These are phyloP conservation scores for Sphaerulina populicola DNA, from an alignment of 2,329 filamentous ascomycete genomes.

Conservation along the genomic window DNA sequence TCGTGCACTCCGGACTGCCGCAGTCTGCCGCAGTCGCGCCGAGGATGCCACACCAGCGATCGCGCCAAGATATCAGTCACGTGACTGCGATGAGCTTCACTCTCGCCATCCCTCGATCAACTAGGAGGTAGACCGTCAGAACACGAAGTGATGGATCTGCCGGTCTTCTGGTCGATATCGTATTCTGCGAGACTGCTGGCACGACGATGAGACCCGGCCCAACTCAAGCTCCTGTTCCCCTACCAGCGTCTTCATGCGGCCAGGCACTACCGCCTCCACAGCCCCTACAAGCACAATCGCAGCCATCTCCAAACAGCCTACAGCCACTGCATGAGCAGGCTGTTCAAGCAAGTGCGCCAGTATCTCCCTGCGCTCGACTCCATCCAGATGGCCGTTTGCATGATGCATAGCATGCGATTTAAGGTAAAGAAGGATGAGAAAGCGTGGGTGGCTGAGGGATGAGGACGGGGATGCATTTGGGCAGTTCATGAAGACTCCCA, in stretches of 20 bases:
- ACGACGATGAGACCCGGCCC: too few species aligned
- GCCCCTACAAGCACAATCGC: not conserved
- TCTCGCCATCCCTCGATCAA: too few species aligned
- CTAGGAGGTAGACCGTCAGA: too few species aligned
- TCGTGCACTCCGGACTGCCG: not conserved
- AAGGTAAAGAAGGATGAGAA: not conserved
- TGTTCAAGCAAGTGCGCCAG: too few species aligned
- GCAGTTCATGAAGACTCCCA: not conserved
- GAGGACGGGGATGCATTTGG: not conserved
- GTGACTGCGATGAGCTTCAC: too few species aligned
- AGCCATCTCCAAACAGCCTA: not conserved
- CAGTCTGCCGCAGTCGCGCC: not conserved
- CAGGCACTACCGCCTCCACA: not conserved
- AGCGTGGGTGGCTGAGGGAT: not conserved
- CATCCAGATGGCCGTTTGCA: not conserved
- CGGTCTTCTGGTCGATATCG: too few species aligned
- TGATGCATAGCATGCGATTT: not conserved
- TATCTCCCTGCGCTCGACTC: too few species aligned
- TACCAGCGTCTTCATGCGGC: not conserved
- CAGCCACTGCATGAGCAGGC: not conserved
- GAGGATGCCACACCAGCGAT: not conserved
- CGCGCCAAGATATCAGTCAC: too few species aligned
- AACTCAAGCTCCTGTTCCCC: not conserved
- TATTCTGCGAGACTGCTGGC: too few species aligned
- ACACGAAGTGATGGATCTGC: too few species aligned